Conservation (phyloP, 2,329 filamentous ascomycete genomes). For the Talaromyces sp. region DNA sequence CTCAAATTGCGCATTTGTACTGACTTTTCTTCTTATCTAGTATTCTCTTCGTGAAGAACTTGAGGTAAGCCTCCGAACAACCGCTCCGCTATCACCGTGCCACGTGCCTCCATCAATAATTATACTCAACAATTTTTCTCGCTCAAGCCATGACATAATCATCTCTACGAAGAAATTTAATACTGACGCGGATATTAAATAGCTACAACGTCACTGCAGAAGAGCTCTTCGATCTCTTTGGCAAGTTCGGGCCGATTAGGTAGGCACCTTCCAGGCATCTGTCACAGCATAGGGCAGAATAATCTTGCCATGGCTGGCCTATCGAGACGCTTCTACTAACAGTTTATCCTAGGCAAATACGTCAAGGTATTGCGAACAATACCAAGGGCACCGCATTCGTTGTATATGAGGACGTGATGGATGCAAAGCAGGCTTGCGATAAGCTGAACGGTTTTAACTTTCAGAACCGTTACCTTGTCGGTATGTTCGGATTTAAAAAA, state of each 20-base stretch:
- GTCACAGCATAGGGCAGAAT: not conserved
- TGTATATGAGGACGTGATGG: slow-evolving; percentile 98
- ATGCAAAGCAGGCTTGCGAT: slow-evolving; percentile 98
- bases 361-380: slow-evolving; percentile 93
- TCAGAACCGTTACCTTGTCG: slow-evolving; percentile 97
- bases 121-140: not conserved
- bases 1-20: not conserved
- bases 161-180: not conserved
- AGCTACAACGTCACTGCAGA: slow-evolving; percentile 99
- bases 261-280: slow-evolving; percentile 50
- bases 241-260: slow-evolving; percentile 94
- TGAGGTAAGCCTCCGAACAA: slow-evolving; percentile 64
- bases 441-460: slow-evolving; percentile 99
- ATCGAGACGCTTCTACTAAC: slow-evolving; percentile 23
- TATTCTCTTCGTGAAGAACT: slow-evolving; percentile 99
- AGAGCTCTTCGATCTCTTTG: slow-evolving; percentile 98
- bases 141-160: not conserved
- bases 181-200: slow-evolving; percentile 15
- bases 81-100: not conserved
- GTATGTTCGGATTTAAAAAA: slow-evolving; percentile 55
- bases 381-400: slow-evolving; percentile 99
- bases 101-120: not conserved
- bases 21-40: slow-evolving; percentile 47
- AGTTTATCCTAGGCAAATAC: slow-evolving; percentile 72
- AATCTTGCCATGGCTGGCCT: not conserved